These are phyloP conservation scores for Phytophthora aleatoria DNA, from an alignment of 352 stramenopile species.

Conservation along the genomic window DNA sequence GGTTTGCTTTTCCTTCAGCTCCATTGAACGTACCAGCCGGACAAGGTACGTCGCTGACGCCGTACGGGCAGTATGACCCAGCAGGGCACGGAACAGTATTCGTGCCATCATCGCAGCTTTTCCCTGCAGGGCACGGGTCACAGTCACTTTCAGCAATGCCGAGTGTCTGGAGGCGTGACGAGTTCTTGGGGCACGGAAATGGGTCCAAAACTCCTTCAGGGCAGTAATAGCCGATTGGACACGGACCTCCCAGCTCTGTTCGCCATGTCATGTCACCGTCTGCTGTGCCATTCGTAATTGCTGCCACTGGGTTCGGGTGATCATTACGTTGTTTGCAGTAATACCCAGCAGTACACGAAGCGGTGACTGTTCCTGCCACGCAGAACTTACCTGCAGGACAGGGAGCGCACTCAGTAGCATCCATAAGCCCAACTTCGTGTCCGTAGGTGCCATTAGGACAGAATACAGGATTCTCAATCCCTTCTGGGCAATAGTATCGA, in stretches of 20 bases:
- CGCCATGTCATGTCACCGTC: slow-evolving; percentile 21
- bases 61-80: slow-evolving; percentile 61
- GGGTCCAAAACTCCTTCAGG: slow-evolving; percentile 73
- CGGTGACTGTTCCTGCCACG: slow-evolving; percentile 68
- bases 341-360: slow-evolving; percentile 78
- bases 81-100: slow-evolving; percentile 65
- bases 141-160: slow-evolving; percentile 65
- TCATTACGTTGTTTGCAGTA: slow-evolving; percentile 81
- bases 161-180: slow-evolving; percentile 56
- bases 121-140: slow-evolving; percentile 81
- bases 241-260: slow-evolving; percentile 69
- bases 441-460: slow-evolving; percentile 87
- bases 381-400: slow-evolving; percentile 85
- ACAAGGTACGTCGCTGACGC: slow-evolving; percentile 52
- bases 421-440: slow-evolving; percentile 46
- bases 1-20: slow-evolving; percentile 33
- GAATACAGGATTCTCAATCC: slow-evolving; percentile 46
- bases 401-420: slow-evolving; percentile 56
- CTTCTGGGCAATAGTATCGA: slow-evolving; percentile 75
- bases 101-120: slow-evolving; percentile 81
- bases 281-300: slow-evolving; percentile 13
- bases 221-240: slow-evolving; percentile 78
- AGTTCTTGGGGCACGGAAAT: slow-evolving; percentile 64
- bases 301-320: slow-evolving; percentile 49
- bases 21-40: slow-evolving; percentile 68